Base-by-base conservation (phyloP, 768 basidiomycete genomes). In the Polyporus arcularius region DNA sequence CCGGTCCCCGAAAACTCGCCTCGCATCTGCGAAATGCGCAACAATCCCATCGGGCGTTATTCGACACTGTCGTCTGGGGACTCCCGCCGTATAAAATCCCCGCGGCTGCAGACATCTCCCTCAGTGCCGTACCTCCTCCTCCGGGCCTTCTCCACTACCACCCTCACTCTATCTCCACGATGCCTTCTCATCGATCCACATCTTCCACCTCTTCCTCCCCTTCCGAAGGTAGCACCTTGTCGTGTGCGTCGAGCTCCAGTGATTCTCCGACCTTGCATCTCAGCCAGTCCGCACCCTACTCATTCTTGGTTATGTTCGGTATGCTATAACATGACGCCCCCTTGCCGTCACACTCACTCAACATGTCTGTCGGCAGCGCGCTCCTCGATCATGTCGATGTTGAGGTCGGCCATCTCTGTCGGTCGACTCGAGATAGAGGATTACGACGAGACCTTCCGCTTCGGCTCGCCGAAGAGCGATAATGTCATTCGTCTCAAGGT, bases 391-490 rank as follows among this genome's bases (percentile, higher is more conserved):
- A 57, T 66, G n/a, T 21, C 64, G 9, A 62, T 71, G 49, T 68
- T 75, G 2, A 14, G 61, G 35, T 39, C 56, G 9, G 69, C 69
- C n/a, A 56, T 74, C 53, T 26, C 38, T 2, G 57, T 57, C 14
- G 75, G 75, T 8, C 62, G 56, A 38, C 53, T 76, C n/a, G 66
- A 67, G 39, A 68, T 76, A 26, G 65, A 71, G 39, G 75, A 76
- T 39, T 41, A 32, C 30, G 66, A 65, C 30, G 47, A 52, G 47
- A 61, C 64, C n/a, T 65, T 67, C 42, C 49, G 52, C 49, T 75
- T 68, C 56, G 75, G 75, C 4, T 40, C 35, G n/a, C 52, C 48
- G 1, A 42, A 59, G 31, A 54, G 56, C n/a, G 42, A 31, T 1
- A 54, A 49, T 52, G 30, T 30, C 21, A 68, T 72, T 18, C 67